A percentile compares a stretch with the other conserved stretches of the same genome.
Conservation (phyloP, 176 grass and related monocot species). For the Lolium perenne region DNA sequence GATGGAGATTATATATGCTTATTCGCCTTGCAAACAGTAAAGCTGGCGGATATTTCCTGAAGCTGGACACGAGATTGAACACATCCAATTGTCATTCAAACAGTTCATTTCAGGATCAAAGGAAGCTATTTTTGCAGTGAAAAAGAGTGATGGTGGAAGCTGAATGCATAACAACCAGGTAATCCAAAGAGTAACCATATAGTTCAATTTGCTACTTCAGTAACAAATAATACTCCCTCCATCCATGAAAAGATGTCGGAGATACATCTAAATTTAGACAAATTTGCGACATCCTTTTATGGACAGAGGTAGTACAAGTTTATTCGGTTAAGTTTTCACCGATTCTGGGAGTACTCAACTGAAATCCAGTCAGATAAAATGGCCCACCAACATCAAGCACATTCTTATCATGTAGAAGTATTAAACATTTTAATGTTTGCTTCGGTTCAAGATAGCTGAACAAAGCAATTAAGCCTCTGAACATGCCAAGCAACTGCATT, state of each 20-base stretch:
- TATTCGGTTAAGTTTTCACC: no score
- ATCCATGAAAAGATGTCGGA: no score
- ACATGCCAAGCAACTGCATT: slow-evolving; percentile 10
- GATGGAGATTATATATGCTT: slow-evolving; percentile 14
- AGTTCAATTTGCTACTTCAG: not conserved
- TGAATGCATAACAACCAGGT: slow-evolving; percentile 14
- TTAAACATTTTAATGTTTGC: not conserved
- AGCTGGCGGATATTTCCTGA: slow-evolving; percentile 94
- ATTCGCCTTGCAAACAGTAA: slow-evolving; percentile 68
- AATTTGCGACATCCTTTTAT: no score
- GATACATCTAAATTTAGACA: no score
- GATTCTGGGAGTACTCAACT: not conserved
- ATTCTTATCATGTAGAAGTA: no score
- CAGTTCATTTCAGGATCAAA: slow-evolving; percentile 21
- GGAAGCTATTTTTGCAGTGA: not conserved
- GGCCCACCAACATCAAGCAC: not conserved
- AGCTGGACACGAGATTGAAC: slow-evolving; percentile 52
- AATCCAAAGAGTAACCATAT: not conserved
- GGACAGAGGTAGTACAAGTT: no score
- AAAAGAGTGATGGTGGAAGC: slow-evolving; percentile 1
- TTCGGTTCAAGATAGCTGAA: not conserved
- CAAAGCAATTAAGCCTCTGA: not conserved
- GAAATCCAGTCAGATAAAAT: not conserved
- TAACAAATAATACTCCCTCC: not conserved
- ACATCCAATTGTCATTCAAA: not conserved